Percentiles rank a stretch among this genome's conserved stretches.
phyloP scores from a whole-genome alignment of 192 early-diverging fungal species.

The Cladochytrium replicatum region DNA sequence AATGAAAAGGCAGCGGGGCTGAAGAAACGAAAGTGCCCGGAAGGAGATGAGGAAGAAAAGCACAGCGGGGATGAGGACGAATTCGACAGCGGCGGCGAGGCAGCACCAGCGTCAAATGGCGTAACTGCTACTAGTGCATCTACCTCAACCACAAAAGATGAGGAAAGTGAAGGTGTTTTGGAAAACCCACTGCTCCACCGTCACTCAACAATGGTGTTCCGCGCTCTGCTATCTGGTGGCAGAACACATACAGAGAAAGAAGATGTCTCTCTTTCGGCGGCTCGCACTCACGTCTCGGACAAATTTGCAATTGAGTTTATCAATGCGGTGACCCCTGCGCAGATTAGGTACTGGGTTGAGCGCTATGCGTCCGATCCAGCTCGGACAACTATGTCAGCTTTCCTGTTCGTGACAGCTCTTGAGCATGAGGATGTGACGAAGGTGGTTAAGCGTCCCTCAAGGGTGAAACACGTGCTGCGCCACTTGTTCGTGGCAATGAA shows the following conservation, averaged over 20 bases:
- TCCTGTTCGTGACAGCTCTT: conserved; percentile 26
- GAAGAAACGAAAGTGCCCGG: too few relatives aligned
- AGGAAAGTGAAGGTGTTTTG: not conserved
- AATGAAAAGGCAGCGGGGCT: too few relatives aligned
- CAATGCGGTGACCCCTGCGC: conserved; percentile 3
- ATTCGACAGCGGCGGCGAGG: conserved; percentile 4
- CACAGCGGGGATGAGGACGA: too few relatives aligned
- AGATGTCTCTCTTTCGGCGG: conserved; percentile 1
- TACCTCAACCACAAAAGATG: conserved; percentile 12
- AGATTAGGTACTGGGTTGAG: conserved; percentile 19
- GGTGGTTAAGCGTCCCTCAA: conserved; percentile 7
- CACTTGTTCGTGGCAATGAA: too few relatives aligned
- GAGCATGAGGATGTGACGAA: conserved; percentile 11
- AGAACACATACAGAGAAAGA: not conserved
- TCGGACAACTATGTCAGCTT: conserved; percentile 22
- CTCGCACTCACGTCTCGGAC: conserved; percentile 3
- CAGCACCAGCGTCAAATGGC: not conserved
- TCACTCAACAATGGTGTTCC: not conserved
- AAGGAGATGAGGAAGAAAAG: too few relatives aligned
- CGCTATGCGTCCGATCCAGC: conserved; percentile 19
- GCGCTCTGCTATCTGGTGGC: conserved; percentile 2
- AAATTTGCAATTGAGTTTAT: conserved; percentile 11
- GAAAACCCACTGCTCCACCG: not conserved
- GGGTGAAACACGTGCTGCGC: too few relatives aligned
- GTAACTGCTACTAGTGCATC: conserved; percentile 23